A percentile compares a stretch with the other conserved stretches of the same genome.
phyloP scores from a whole-genome alignment of 2,329 filamentous ascomycete species.

The Colletotrichum musae region DNA sequence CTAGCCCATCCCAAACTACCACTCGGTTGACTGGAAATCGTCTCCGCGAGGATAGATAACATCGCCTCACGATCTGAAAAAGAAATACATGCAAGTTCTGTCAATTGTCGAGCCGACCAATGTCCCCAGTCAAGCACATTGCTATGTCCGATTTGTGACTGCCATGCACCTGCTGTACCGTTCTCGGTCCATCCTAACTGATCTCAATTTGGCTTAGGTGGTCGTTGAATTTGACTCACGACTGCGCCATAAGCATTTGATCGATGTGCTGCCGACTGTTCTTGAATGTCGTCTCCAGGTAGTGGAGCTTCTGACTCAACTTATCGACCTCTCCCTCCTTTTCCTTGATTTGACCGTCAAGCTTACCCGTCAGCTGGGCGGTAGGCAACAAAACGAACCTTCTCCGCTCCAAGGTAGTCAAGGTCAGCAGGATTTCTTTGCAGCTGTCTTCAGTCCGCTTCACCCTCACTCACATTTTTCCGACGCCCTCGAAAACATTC shows the following conservation, averaged over 20 bases:
- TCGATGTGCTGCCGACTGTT: conserved; percentile 94
- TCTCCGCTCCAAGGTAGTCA: conserved; percentile 12
- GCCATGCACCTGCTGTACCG: too few species aligned
- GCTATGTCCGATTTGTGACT: too few species aligned
- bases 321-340: conserved; percentile 84
- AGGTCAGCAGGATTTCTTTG: conserved; percentile 17
- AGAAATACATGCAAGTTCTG: too few species aligned
- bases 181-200: too few species aligned
- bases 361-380: conserved; percentile 79
- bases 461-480: conserved; percentile 84
- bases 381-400: conserved; percentile 92
- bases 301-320: conserved; percentile 90
- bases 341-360: conserved; percentile 81
- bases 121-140: too few species aligned
- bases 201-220: too few species aligned
- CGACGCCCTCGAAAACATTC: conserved; percentile 92
- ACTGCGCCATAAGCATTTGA: conserved; percentile 75
- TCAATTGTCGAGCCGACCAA: too few species aligned
- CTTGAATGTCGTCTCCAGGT: conserved; percentile 94
- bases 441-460: conserved; percentile 1
- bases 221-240: conserved; percentile 13
- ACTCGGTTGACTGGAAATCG: too few species aligned
- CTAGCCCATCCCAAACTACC: too few species aligned
- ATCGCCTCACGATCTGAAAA: too few species aligned
- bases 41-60: too few species aligned